phyloP scores from a whole-genome alignment of 2,329 filamentous ascomycete genomes.

The Aulographum hederae region DNA sequence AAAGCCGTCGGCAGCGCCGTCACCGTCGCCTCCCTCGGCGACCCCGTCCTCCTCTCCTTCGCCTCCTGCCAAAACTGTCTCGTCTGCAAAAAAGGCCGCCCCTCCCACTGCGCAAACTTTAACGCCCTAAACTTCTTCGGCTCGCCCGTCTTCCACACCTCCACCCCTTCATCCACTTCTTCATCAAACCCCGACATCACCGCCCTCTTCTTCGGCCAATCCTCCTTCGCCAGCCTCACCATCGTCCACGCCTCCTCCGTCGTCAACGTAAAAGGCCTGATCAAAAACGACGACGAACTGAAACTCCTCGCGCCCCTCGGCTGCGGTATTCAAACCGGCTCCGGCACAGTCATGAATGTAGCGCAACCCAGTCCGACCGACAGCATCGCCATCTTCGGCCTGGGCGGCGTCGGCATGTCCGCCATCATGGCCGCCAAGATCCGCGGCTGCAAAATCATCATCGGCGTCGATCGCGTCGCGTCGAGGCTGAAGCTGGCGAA shows the following conservation, averaged over 20 bases:
- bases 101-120: neutral
- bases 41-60: slow-evolving; percentile 23
- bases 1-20: slow-evolving; percentile 23
- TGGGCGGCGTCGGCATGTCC: slow-evolving; percentile 22
- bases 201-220: slow-evolving; percentile 9
- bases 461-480: slow-evolving; percentile 27
- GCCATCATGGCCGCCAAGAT: slow-evolving; percentile 21
- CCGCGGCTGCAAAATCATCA: slow-evolving; percentile 15
- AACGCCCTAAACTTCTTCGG: neutral
- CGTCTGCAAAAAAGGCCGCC: neutral
- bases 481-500: slow-evolving; percentile 23
- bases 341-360: slow-evolving; percentile 22
- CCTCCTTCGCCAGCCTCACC: slow-evolving; percentile 5
- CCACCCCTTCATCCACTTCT: too few species aligned
- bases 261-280: slow-evolving; percentile 1
- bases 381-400: slow-evolving; percentile 19
- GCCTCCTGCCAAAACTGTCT: neutral
- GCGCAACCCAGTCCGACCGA: slow-evolving; percentile 11
- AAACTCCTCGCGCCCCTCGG: slow-evolving; percentile 20
- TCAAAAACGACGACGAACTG: slow-evolving; percentile 9
- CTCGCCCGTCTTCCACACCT: too few species aligned
- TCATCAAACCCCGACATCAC: too few species aligned
- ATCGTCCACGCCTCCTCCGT: slow-evolving; percentile 6
- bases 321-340: slow-evolving; percentile 26
- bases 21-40: slow-evolving; percentile 22